Base-by-base conservation (phyloP, 495 filamentous ascomycete species). In the Talaromyces ruber region DNA sequence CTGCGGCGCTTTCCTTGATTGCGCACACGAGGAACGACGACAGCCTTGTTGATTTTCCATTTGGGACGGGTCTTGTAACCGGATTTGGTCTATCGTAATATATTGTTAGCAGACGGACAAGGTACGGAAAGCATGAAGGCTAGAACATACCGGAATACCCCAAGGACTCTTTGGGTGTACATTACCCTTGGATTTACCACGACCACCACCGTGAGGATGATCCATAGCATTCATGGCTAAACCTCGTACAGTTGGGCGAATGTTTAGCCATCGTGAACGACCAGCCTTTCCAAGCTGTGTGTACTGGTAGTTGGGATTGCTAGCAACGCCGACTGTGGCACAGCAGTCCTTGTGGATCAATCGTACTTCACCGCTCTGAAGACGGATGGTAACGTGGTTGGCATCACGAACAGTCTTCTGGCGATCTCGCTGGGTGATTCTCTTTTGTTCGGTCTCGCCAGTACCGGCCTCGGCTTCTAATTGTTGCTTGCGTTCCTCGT, bases 121-220 rank as follows among this genome's bases (percentile, higher is more conserved):
- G 18, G 61, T 21, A 56, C 64, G 9, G 16, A 64, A 47, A 43
- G 43, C 3, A 21, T 21, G 5, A 47, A 47, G 7, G 43, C 24
- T 37, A 8, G 4, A 39, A 84, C 90, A 73, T 88, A 96, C 92
- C 76, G 91, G 92, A 71, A 84, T 86, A 68, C 95, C 95, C 94
- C 94, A 98, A 63, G 92, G 92, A 78, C 91, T 96, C 71, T 92
- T 90, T 51, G 95, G 93, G 71, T 94, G 79, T 61, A 90, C 83
- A 73, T 98, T 98, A 82, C 94, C 93, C 88, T 98, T 98, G 25
- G 91, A 96, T 79, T 98, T 98, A 72, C 94, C 94, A 79, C 95
- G 83, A 71, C 94, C 94, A 88, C 94, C 94, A 83, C 94, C 94
- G 76, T 98, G 94, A 66, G 94, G 93, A 84, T 98, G 94, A 66